phyloP scores from a whole-genome alignment of 148 eudicot genomes.

The Chenopodium album region DNA sequence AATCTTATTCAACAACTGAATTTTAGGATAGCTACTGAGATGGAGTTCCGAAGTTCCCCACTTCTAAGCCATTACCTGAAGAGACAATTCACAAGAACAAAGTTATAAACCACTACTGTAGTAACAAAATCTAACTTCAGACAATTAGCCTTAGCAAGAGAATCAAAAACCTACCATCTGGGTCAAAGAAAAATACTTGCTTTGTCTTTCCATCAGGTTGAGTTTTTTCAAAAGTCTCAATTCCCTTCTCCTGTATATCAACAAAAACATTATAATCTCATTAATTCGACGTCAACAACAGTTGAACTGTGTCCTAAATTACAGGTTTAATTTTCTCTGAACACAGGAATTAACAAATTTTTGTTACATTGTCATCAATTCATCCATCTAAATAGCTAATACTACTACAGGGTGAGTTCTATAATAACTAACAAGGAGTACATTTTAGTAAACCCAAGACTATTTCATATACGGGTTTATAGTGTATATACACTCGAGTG shows the following conservation, averaged over 20 bases:
- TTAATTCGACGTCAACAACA: not conserved
- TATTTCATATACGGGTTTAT: too few species aligned
- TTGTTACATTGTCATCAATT: not conserved
- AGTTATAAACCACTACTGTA: not conserved
- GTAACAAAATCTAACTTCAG: not conserved
- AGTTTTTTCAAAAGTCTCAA: slow-evolving; percentile 57
- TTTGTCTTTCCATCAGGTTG: slow-evolving; percentile 76
- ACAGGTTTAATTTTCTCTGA: too few species aligned
- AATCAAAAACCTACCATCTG: slow-evolving; percentile 54
- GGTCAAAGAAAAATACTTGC: slow-evolving; percentile 94
- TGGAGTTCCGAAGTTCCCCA: slow-evolving; percentile 37
- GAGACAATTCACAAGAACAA: not conserved
- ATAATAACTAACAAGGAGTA: too few species aligned
- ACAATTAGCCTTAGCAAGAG: not conserved
- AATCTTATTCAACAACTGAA: not conserved
- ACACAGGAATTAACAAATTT: too few species aligned
- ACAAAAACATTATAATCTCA: not conserved
- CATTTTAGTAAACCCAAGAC: too few species aligned
- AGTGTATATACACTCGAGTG: too few species aligned
- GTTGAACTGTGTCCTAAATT: not conserved
- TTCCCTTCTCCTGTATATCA: slow-evolving; percentile 67
- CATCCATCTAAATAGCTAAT: too few species aligned
- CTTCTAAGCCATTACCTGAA: slow-evolving; percentile 90
- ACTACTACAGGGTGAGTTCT: too few species aligned
- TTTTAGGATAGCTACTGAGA: slow-evolving; percentile 4